Base-by-base conservation (phyloP, 73 alveolate species). In the Paraurostyla sp. region DNA sequence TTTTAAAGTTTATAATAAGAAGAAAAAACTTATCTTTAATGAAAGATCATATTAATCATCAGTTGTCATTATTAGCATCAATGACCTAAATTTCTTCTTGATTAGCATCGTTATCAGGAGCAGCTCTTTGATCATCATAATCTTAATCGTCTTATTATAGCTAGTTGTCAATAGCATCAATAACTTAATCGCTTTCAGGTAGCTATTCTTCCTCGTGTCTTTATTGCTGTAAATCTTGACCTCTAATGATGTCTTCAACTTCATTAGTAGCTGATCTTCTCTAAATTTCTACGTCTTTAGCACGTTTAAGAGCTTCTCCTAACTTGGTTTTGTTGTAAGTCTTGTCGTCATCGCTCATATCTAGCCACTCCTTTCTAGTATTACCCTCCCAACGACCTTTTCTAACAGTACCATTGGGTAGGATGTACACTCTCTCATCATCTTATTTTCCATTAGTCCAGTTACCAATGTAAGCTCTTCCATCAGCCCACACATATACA, bases 381-480 rank as follows among this genome's bases (percentile, higher is more conserved):
- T 78, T 78, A 32, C 78, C 89, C 27, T 51, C 89, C 80, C 78
- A 78, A 0, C 0, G 56, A 32, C 80, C 89, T 41, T 78, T 78
- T 50, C 78, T 50, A 0, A 78, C 80, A 6, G 63, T 46, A 1
- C 89, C 89, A 54, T 78, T 78, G 6, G 89, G 89, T 29, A 78
- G 32, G 29, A 78, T 51, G 32, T 78, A 78, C 29, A 78, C 89
- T 51, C 89, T 49, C 40, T 4, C 78, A 22, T 78, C 98, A 85
- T 96, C 95, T 41, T 95, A 90, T 71, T 88, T 83, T 41, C 97
- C 99, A 41, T 89, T 96, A 57, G 87, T 80, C 99, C 98, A 95
- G 80, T 94, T 82, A 4, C 98, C 97, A 16, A 86, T 76, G 82
- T 87, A 95, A 73, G 87, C 89, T 86, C 96, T 87, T 18, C 96